Evolutionary conservation across 2,329 filamentous ascomycete genomes (phyloP), one percentile per base, ranked within the genome.

Genomic region (Thermothelomyces thermophilus): DNA sequence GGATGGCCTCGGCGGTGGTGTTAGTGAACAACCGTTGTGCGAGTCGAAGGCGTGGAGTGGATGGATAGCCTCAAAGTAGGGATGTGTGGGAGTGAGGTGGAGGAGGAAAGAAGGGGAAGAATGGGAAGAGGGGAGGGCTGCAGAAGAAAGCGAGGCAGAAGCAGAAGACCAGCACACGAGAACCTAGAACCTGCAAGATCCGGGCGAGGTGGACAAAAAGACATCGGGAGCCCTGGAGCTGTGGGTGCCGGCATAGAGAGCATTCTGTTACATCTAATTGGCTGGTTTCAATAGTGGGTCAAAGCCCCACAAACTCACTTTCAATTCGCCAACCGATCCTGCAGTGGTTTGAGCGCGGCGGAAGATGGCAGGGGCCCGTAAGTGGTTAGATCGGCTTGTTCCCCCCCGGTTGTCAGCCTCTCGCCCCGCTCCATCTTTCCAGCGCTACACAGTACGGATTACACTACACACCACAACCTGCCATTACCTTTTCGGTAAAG

Each of bases 41-140:
- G 35, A 24, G 17, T 19, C 26, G 41, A 36, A 4, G 10, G 36
- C 11, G 24, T 35, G 24, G 46, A 17, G 31, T 2, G 34, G 39
- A 19, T 11, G 20, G 20, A 28, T 37, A 37, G 36, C 35, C 28
- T 37, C 17, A 36, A 44, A 41, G 45, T 44, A 19, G 36, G 36
- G 26, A 16, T 37, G 53, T 28, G 48, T 22, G 36, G 39, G 33
- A 28, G 45, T 30, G 39, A 41, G 44, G 42, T 34, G 31, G 26
- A 62, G 59, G 60, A 60, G 58, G 56, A 58, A 52, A 50, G 53
- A 50, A 54, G 50, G 58, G 61, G 57, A 46, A 55, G 48, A 50
- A 50, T 46, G 60, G 57, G 46, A 55, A 47, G 48, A 50, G 47
- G 39, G 39, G 41, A 52, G 55, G 53, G 45, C 58, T 49, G 54